phyloP scores from a whole-genome alignment of 768 basidiomycete species.

The Rhizopogon roseolus region DNA sequence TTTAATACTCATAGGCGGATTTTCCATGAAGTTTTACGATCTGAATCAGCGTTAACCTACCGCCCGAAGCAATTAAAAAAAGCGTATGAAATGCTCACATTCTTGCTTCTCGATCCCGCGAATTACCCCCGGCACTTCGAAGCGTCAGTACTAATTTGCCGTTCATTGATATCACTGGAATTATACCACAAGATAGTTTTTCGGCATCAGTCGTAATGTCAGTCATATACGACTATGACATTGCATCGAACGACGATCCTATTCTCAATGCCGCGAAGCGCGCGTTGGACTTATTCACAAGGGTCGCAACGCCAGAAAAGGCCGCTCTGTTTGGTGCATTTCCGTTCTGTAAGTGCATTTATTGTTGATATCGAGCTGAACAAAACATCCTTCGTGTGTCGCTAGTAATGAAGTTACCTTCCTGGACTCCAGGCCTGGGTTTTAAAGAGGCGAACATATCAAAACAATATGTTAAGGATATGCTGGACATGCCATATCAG shows the following conservation, averaged over 20 bases:
- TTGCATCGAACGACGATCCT: neutral
- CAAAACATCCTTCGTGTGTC: too few relatives aligned
- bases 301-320: neutral
- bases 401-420: conserved; percentile 13
- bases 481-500: conserved; percentile 9
- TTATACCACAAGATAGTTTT: neutral
- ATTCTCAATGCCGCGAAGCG: neutral
- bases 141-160: conserved; percentile 14
- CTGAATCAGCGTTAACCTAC: neutral
- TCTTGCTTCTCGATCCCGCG: neutral
- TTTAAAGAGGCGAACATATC: conserved; percentile 16
- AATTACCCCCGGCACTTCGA: neutral
- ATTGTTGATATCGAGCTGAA: too few relatives aligned
- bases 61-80: conserved; percentile 1
- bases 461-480: conserved; percentile 1
- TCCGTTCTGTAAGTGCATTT: neutral
- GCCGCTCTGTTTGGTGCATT: neutral
- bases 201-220: conserved; percentile 20
- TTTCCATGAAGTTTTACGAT: neutral
- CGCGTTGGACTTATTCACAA: neutral
- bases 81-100: neutral
- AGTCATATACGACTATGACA: conserved; percentile 1
- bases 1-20: neutral
- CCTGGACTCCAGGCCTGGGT: conserved; percentile 23
- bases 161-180: too few relatives aligned